Base-by-base conservation (phyloP, 257 asterid genomes). In the Knoxia roxburghii region DNA sequence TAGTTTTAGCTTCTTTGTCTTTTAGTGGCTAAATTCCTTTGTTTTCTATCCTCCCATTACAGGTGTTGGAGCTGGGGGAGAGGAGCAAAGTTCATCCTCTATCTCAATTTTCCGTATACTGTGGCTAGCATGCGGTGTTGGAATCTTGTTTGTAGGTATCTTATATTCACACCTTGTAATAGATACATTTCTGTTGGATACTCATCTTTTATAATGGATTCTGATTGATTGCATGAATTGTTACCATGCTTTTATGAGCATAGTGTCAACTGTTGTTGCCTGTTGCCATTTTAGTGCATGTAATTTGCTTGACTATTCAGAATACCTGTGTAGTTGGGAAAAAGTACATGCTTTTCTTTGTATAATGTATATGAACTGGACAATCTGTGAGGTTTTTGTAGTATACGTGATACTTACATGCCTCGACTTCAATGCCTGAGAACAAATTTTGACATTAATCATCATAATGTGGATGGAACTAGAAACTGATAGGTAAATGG, bases 31-130 rank as follows among this genome's bases (percentile, higher is more conserved):
- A 61, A 46, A 46, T 60, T 54, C 41, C 41, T 20, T 17, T 68
- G 58, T 17, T 29, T 67, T 13, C 17, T 17, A 55, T 54, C 68
- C 46, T 49, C n/a, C 73, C 37, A 14, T 13, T 78, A 67, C 73
- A 68, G 99, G 98, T 67, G 96, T 94, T 56, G 98, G 99, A 52
- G 96, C 95, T 52, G 98, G 99, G 79, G 99, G 97, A 52, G 96
- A 94, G 87, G 98, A 90, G 73, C 99, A 90, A 75, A 80, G 73
- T 68, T 76, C 88, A 49, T 81, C 95, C 5, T 74, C 95, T 56
- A 82, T 90, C 71, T 87, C 95, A 20, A 67, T 85, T 70, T 76
- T 81, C 69, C 89, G 83, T 67, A 69, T 94, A 73, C 96, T 97
- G 33, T 83, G 92, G 98, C 87, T 94, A 71, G 92, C 89, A 63